Conservation (phyloP, 352 stramenopile genomes). For the Globisporangium iwayamae region DNA sequence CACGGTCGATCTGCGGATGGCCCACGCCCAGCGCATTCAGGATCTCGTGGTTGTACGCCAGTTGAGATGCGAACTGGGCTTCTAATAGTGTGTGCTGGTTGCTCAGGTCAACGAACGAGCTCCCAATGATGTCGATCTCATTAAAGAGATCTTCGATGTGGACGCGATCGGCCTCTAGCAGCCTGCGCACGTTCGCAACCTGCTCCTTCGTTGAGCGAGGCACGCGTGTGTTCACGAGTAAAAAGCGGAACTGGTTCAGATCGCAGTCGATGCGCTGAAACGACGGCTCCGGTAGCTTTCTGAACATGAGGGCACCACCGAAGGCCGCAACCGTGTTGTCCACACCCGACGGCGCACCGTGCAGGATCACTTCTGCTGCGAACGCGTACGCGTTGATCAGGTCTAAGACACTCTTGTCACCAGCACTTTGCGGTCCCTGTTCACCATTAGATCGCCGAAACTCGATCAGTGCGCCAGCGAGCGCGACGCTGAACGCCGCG, state of each 20-base stretch:
- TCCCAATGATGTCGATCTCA: conserved; percentile 73
- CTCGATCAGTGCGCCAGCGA: conserved; percentile 59
- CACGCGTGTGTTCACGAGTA: conserved; percentile 91
- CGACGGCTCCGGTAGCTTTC: conserved; percentile 42
- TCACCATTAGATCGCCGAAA: conserved; percentile 12
- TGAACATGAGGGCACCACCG: conserved; percentile 83
- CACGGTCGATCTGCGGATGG: conserved; percentile 78
- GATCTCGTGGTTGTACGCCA: conserved; percentile 75
- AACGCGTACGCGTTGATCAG: conserved; percentile 87
- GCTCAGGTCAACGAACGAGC: conserved; percentile 49
- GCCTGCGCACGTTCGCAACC: conserved; percentile 68
- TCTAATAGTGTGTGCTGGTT: conserved; percentile 38
- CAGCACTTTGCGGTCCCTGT: too few relatives aligned
- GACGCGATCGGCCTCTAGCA: conserved; percentile 48
- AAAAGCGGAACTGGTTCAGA: conserved; percentile 72
- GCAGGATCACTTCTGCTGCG: conserved; percentile 85
- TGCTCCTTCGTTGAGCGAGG: conserved; percentile 85
- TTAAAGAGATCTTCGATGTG: conserved; percentile 61
- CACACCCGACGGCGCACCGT: conserved; percentile 88
- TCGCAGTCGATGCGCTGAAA: conserved; percentile 47
- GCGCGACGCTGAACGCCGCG: conserved; percentile 84
- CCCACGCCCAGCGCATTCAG: conserved; percentile 80
- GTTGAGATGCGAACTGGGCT: conserved; percentile 35
- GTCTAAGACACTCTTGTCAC: conserved; percentile 17
- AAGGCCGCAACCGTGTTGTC: conserved; percentile 91